Evolutionary conservation across 2,329 filamentous ascomycete species (phyloP), one percentile per base, ranked within the genome.

Genomic region (Venturia effusa): DNA sequence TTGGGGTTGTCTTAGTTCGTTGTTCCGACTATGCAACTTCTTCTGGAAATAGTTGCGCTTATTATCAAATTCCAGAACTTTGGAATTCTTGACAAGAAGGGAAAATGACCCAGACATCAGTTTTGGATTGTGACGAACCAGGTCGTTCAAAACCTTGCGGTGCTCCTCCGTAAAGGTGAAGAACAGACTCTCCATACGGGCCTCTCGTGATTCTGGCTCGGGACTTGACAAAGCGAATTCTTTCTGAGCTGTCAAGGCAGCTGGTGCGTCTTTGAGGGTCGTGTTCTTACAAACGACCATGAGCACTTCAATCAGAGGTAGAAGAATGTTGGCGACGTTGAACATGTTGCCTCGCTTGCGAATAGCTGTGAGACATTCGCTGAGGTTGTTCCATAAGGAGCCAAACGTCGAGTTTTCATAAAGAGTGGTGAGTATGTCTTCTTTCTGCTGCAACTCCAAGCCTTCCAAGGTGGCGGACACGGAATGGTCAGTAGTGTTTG

Each of bases 281-380:
- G 92, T 96, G 75, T 97, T 97, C 80, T 97, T 99, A 83, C 95
- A 99, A 34, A 99, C 92, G 62, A 99, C 94, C 94, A 99, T 99
- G 66, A 99, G 81, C 6, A 92, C 91, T 75, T 99, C 94, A 66
- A 99, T 97, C 37, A 99, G 80, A 37, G 94, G 94, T 41, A 97
- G 80, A 32, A 99, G 82, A 67, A 97, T 97, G 0, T 93, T 97
- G 37, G 94, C 95, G 64, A 99, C 92, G 71, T 96, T 97, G 71
- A 97, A 85, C 87, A 97, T 94, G 73, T 91, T 95, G 73, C 96
- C 92, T 64, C 92, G 89, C 74, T 95, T 85, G 61, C 91, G 89
- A 69, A 99, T 97, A 10, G 90, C 88, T 64, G 84, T 86, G 63
- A 99, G 81, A 73, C 93, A 97, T 43, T 89, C 86, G 73, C 94